Evolutionary conservation across 202 grass and related monocot genomes (phyloP).

Genomic region (Setaria italica): DNA sequence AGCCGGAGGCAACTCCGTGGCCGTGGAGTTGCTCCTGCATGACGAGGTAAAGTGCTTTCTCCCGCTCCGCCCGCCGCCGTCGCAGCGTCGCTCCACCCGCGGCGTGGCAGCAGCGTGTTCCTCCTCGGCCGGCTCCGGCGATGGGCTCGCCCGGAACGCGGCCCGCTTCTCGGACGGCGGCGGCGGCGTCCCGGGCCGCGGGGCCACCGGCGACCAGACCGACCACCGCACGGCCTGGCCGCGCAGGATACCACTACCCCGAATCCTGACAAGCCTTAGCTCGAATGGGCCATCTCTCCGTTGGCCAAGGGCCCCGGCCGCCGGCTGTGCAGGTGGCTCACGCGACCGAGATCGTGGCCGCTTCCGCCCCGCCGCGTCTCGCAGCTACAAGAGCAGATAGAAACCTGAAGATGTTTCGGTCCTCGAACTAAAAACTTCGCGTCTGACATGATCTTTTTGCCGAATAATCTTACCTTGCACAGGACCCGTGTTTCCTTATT

Average conservation of each 20-base stretch:
- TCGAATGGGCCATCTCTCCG: not conserved
- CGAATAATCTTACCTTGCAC: not conserved
- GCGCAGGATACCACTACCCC: no score
- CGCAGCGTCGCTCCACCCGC: not conserved
- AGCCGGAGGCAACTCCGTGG: not conserved
- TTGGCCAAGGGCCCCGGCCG: not conserved
- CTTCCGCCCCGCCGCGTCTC: not conserved
- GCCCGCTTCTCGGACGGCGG: not conserved
- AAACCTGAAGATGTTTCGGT: not conserved
- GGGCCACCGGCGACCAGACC: not conserved
- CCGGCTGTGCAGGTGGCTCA: not conserved
- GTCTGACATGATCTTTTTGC: not conserved
- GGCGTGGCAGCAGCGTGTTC: not conserved
- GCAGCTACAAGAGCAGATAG: not conserved
- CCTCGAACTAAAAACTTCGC: not conserved
- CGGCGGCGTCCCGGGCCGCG: not conserved
- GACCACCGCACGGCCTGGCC: not conserved
- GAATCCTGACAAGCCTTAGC: not conserved
- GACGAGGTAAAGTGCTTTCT: constrained; percentile 2
- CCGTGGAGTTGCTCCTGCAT: not conserved
- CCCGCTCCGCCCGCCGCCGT: not conserved
- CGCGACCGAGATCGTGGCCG: not conserved
- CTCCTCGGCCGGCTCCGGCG: not conserved
- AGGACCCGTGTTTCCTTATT: not conserved
- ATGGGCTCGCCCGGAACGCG: constrained; percentile 20